phyloP scores from a whole-genome alignment of 2,329 filamentous ascomycete genomes.

The Pyrenochaeta sp. region DNA sequence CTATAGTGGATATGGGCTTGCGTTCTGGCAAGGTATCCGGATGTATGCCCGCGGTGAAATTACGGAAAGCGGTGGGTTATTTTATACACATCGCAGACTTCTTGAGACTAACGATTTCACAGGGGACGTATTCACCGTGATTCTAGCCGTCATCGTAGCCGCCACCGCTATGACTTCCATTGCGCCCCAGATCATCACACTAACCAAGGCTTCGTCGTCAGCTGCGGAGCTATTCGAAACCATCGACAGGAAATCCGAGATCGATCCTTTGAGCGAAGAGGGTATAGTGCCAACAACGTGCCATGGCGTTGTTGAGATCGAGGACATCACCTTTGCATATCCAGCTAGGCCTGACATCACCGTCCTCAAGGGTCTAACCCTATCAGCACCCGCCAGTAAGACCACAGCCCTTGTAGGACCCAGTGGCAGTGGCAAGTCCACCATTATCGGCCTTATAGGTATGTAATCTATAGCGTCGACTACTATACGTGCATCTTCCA shows the following conservation, averaged over 20 bases:
- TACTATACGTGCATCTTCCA: slow-evolving; percentile 65
- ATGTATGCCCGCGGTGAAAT: slow-evolving; percentile 68
- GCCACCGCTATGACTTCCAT: slow-evolving; percentile 81
- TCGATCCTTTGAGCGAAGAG: slow-evolving; percentile 63
- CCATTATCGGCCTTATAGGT: slow-evolving; percentile 77
- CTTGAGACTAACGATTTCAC: not conserved
- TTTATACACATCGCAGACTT: not conserved
- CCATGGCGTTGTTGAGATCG: slow-evolving; percentile 71
- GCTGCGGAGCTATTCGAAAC: slow-evolving; percentile 57
- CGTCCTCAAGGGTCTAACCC: slow-evolving; percentile 82
- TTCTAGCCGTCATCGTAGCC: slow-evolving; percentile 46
- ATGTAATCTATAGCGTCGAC: not conserved
- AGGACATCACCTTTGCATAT: slow-evolving; percentile 88
- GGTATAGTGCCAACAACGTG: slow-evolving; percentile 33
- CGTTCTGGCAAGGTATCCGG: slow-evolving; percentile 57
- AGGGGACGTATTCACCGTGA: slow-evolving; percentile 37
- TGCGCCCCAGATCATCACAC: slow-evolving; percentile 86
- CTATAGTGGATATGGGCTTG: slow-evolving; percentile 56
- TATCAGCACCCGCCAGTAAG: slow-evolving; percentile 85
- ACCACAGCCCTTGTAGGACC: slow-evolving; percentile 92
- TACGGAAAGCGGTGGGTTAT: slow-evolving; percentile 44
- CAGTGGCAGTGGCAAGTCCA: slow-evolving; percentile 93
- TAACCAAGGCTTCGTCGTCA: slow-evolving; percentile 45
- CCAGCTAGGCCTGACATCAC: slow-evolving; percentile 88
- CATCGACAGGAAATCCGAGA: slow-evolving; percentile 80